Base-by-base conservation (phyloP, 768 basidiomycete species). In the Russula sp. region DNA sequence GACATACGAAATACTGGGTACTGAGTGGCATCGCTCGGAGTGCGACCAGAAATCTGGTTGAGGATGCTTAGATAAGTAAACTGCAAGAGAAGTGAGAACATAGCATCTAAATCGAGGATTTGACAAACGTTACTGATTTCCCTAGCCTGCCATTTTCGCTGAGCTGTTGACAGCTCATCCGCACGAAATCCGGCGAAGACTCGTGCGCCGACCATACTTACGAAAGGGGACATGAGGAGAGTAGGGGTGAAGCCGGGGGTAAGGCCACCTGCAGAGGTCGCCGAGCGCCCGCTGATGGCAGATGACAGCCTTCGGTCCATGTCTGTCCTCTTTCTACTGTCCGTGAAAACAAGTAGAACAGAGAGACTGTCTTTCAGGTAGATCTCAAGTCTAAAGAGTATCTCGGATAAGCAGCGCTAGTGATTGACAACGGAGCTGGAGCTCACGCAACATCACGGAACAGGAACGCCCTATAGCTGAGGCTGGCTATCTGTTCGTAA, bases 291-390 rank as follows among this genome's bases (percentile, higher is more conserved):
- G 22, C 31, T 47, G 18, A 85, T 75, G 49, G 85, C 80, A 13
- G 70, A 69, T 8, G 78, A 73, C 11, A 91, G 75, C 32, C 80
- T 78, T 37, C 82, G 78, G 50, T 84, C 81, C 45, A 84, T 77
- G 13, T 83, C 81, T 42, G 82, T 81, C 51, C 91, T 80, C 54
- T 83, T 82, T 64, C 81, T 76, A 69, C 84, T 84, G 63, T 85
- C 85, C 22, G 86, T 75, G 73, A 97, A 95, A 2, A 94, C 89
- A 35, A 92, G 79, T 22, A 98, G 77, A 50, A 97, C 77, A 16
- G 91, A 94, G 7, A 91, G 84, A 68, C 91, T 93, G 69, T 98
- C 95, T 68, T 85, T 88, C 79, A 97, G 93, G 75, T 95, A 96
- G 10, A 98, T 80, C 72, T 98, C 95, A 16, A 97, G 77, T 0